Evolutionary conservation across 345 rosid genomes (phyloP).

Genomic region (Citropsis articulata): DNA sequence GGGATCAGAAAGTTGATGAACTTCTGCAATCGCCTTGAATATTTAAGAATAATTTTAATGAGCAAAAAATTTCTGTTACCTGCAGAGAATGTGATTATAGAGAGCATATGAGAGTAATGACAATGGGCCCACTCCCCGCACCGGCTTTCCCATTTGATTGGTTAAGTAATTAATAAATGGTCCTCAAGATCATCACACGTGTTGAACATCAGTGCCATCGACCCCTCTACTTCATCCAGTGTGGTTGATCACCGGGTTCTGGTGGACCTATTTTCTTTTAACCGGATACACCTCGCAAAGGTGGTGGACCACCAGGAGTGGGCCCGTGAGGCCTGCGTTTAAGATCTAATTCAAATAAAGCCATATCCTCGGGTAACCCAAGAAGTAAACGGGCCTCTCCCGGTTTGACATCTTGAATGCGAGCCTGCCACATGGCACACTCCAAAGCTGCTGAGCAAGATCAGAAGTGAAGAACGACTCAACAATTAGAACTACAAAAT

Average conservation of each 20-base stretch:
- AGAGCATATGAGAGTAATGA: no score
- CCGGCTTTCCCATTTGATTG: conserved; percentile 26
- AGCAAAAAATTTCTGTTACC: no score
- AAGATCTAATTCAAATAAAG: conserved; percentile 21
- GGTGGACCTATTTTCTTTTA: conserved; percentile 29
- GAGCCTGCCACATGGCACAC: conserved; percentile 27
- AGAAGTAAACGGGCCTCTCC: conserved; percentile 31
- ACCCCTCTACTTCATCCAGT: conserved; percentile 24
- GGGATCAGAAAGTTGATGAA: no score
- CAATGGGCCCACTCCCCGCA: conserved; percentile 39
- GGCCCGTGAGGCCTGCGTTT: conserved; percentile 19
- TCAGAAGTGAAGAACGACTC: conserved; percentile 37
- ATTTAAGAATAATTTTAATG: no score
- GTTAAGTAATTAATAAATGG: conserved; percentile 27
- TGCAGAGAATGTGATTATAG: no score
- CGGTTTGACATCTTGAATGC: conserved; percentile 18
- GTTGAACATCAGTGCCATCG: conserved; percentile 29
- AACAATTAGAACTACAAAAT: conserved; percentile 16
- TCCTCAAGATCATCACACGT: conserved; percentile 41
- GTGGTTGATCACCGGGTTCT: conserved; percentile 31
- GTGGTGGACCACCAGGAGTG: background rate
- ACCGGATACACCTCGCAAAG: background rate
- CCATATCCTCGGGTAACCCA: conserved; percentile 39
- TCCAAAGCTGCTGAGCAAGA: no score
- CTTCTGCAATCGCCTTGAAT: no score